Evolutionary conservation across 306 rosid species (phyloP).

Genomic region (Prunus salicina): DNA sequence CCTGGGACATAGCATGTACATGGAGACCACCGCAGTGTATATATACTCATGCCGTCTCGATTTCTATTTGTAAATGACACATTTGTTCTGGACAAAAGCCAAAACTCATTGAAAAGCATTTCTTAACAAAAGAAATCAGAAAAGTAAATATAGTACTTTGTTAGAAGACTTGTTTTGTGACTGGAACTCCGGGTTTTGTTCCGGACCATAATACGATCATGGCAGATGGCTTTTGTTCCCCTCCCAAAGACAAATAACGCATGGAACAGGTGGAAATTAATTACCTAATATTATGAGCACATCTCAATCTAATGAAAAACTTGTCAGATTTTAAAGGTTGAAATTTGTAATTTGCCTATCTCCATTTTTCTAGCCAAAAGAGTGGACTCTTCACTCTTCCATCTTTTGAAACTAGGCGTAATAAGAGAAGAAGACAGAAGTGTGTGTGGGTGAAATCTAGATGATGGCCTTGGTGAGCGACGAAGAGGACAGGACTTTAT

Average conservation of each 20-base stretch:
- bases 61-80: conserved; percentile 1
- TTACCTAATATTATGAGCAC: too few relatives aligned
- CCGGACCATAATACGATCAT: neutral
- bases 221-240: neutral
- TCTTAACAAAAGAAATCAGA: neutral
- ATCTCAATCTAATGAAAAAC: neutral
- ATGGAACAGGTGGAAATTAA: too few relatives aligned
- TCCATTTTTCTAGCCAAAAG: too few relatives aligned
- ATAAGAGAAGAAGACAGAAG: too few relatives aligned
- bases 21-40: neutral
- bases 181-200: too few relatives aligned
- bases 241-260: neutral
- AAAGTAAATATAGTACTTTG: neutral
- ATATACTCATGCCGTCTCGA: neutral
- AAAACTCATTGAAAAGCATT: neutral
- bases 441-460: too few relatives aligned
- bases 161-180: neutral
- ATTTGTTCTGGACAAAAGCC: neutral
- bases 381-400: too few relatives aligned
- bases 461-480: too few relatives aligned
- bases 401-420: too few relatives aligned
- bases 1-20: conserved; percentile 10
- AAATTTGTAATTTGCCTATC: too few relatives aligned
- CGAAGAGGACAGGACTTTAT: too few relatives aligned
- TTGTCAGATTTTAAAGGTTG: neutral